Conservation (phyloP, 768 basidiomycete species). For the Leucocoprinus leucothites region DNA sequence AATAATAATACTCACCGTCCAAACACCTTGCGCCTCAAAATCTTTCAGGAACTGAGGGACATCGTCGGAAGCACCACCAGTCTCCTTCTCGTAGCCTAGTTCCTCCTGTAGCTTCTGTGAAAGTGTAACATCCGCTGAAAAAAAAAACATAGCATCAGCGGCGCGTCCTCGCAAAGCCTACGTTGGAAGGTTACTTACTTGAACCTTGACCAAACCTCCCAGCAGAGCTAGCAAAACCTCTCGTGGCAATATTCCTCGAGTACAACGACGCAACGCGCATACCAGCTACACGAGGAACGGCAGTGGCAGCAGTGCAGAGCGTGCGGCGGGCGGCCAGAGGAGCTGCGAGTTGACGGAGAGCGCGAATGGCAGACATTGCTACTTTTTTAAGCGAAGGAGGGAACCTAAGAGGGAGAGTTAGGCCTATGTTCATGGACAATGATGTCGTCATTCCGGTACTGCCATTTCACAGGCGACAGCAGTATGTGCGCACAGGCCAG, state of each 20-base stretch:
- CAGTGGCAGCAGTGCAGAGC: conserved; percentile 23
- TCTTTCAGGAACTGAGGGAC: conserved; percentile 74
- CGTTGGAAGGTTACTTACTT: conserved; percentile 28
- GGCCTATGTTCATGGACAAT: too few relatives aligned
- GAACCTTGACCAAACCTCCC: conserved; percentile 41
- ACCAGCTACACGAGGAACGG: conserved; percentile 19
- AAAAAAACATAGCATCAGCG: not conserved
- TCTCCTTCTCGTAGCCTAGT: conserved; percentile 81
- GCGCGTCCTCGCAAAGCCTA: not conserved
- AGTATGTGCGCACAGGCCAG: too few relatives aligned
- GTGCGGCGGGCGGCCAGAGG: conserved; percentile 37
- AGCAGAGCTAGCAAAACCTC: conserved; percentile 47
- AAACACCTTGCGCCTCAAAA: conserved; percentile 72
- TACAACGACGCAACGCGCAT: conserved; percentile 26
- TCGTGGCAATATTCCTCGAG: conserved; percentile 21
- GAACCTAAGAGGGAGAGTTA: too few relatives aligned
- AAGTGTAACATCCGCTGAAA: conserved; percentile 68
- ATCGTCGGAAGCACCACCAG: conserved; percentile 26
- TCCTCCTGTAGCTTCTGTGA: conserved; percentile 77
- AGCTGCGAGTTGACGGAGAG: conserved; percentile 50
- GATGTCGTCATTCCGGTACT: too few relatives aligned
- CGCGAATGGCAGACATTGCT: conserved; percentile 60
- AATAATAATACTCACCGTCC: conserved; percentile 55
- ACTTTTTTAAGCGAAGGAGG: not conserved
- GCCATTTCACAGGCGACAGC: too few relatives aligned